These are phyloP conservation scores for Agaricus subrufescens DNA, from an alignment of 768 basidiomycete genomes.

Conservation along the genomic window DNA sequence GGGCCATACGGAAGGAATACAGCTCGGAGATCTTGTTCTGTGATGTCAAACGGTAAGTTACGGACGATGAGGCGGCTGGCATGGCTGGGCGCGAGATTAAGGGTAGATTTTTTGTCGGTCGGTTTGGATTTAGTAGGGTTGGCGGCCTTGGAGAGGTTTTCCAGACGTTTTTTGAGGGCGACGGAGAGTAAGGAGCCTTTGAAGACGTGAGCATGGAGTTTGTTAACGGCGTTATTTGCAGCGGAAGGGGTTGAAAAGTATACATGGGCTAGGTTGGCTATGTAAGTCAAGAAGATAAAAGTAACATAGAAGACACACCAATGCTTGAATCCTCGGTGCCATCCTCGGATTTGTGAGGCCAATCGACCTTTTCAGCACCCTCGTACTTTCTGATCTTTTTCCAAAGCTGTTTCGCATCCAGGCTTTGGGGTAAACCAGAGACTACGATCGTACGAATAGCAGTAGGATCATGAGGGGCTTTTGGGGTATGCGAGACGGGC, in stretches of 20 bases:
- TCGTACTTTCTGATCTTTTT: conserved; percentile 81
- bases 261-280: conserved; percentile 52
- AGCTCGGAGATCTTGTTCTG: conserved; percentile 79
- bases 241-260: conserved; percentile 63
- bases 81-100: conserved; percentile 50
- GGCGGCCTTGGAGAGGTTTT: conserved; percentile 51
- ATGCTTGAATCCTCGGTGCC: conserved; percentile 43
- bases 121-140: conserved; percentile 16
- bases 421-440: conserved; percentile 60
- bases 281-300: background rate
- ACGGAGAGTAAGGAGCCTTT: conserved; percentile 86
- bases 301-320: conserved; percentile 31
- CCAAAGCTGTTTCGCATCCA: conserved; percentile 70
- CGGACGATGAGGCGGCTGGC: conserved; percentile 85
- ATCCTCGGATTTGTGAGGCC: conserved; percentile 49
- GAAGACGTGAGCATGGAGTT: conserved; percentile 90
- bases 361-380: conserved; percentile 74
- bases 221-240: conserved; percentile 68
- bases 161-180: conserved; percentile 81
- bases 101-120: conserved; percentile 11
- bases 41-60: conserved; percentile 82
- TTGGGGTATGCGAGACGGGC: conserved; percentile 28
- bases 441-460: conserved; percentile 80
- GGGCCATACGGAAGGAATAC: conserved; percentile 86
- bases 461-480: conserved; percentile 57